Base-by-base conservation (phyloP, 140 eudicot genomes). In the Bidens hawaiensis region DNA sequence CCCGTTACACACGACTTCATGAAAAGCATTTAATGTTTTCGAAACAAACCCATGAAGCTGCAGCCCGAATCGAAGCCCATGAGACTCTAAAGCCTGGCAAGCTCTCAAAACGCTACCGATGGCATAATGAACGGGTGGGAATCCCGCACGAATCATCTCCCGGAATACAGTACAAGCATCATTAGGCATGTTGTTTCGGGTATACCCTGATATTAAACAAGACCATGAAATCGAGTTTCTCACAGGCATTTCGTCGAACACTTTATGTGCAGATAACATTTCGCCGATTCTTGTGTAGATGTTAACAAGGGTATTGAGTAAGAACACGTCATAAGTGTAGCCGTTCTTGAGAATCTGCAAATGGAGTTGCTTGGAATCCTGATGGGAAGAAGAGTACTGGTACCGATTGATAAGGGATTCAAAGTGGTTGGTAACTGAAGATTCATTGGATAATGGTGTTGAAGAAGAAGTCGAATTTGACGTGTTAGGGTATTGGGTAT, bases 221-320 rank as follows among this genome's bases (percentile, higher is more conserved):
- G 99, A 81, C 99, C 99, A 91, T 7, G 95, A 55, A 58, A 91
- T 87, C 23, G 74, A 56, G 70, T 91, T 91, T 66, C 84, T 78
- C 0, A 49, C 53, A 53, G 91, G 76, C 95, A 91, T 91, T 91
- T 82, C 87, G 27, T 85, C 95, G 13, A 91, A 87, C 95, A 85
- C 69, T 2, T 71, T 19, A 15, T 57, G 76, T 28, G 99, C 99
- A 64, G 73, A 78, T 5, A 12, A 75, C 84, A 82, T 41, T 65
- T 87, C 82, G 45, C 87, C 79, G 23, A 55, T 62, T 58, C 81
- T 75, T 6, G 69, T 62, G 28, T 84, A 77, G 0, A 69, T 49
- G 69, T 80, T 87, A 46, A 91, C 73, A 70, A 91, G 85, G 72
- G 89, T 84, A 57, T 87, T 91, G 1, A 72, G 72, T 74, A 85